phyloP scores from a whole-genome alignment of 768 basidiomycete species.

The Lyophyllum semitale region DNA sequence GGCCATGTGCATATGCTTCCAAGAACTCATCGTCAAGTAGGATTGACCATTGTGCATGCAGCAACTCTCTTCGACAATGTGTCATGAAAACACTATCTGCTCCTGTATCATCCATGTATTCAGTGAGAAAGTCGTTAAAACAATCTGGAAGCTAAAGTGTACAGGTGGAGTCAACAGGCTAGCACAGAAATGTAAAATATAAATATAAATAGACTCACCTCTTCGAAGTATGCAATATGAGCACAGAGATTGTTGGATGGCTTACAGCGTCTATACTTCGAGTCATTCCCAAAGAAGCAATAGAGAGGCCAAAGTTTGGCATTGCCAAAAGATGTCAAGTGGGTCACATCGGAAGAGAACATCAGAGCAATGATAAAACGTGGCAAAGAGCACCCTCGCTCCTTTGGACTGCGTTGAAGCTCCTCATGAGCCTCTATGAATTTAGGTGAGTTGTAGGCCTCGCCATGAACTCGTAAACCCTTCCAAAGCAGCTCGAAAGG shows the following conservation, averaged over 20 bases:
- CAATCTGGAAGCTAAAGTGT: conserved; percentile 3
- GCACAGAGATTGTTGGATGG: conserved; percentile 21
- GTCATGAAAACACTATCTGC: conserved; percentile 1
- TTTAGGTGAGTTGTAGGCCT: too few species aligned
- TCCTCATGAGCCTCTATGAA: too few species aligned
- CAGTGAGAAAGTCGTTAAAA: conserved; percentile 2
- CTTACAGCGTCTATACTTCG: conserved; percentile 30
- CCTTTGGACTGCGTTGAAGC: conserved; percentile 2
- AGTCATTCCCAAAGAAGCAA: conserved; percentile 32
- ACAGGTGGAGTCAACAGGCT: too few species aligned
- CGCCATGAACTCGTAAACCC: too few species aligned
- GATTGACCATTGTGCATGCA: too few species aligned
- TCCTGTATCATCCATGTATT: neutral
- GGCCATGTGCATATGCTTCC: too few species aligned
- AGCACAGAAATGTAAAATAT: neutral
- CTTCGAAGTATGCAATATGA: conserved; percentile 29
- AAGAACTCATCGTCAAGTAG: too few species aligned
- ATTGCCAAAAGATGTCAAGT: conserved; percentile 35
- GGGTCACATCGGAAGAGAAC: conserved; percentile 36
- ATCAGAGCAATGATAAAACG: conserved; percentile 25
- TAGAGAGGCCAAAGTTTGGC: too few species aligned
- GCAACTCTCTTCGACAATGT: conserved; percentile 25
- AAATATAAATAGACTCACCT: conserved; percentile 19
- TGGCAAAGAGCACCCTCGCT: conserved; percentile 18
- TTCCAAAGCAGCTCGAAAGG: too few species aligned